Evolutionary conservation across 345 rosid species (phyloP), one percentile per base, ranked within the genome.

Genomic region (Ceriops decandra): DNA sequence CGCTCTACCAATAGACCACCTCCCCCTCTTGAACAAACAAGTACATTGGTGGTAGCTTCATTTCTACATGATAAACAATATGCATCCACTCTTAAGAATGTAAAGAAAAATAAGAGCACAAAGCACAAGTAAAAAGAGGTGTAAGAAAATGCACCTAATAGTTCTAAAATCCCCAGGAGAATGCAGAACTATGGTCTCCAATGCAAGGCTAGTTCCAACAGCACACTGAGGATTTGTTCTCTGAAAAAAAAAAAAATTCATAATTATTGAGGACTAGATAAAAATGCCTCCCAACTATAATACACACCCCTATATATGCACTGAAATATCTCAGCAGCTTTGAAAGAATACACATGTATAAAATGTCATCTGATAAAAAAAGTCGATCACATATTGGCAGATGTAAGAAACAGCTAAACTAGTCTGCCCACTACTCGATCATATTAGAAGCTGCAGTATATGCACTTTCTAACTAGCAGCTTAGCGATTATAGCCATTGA

Each of bases 1-100:
- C 98, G 96, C 77, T 93, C 91, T 66, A 79, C 78, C 82, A 93
- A 82, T 76, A 93, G 82, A 69, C 98, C 97, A 7, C 98, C 98
- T 4, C 98, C 98, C 72, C 98, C 98, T 81, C 84, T 89, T 74
- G 98, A 93, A 82, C 98, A 93, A 72, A 93, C 91, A 68, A 93
- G 98, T 64, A 93, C 76, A 60, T 69, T 82, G 68, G 84, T 79
- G 60, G 82, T 67, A 65, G 81, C 59, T 78, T 89, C 96, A 80
- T 84, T 88, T 85, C 97, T 91, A 79, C 59, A 63, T 21, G 63
- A 68, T 22, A 71, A 68, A 67, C 35, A 74, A 20, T 60, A 64
- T 30, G 28, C 2, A 32, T 60, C 22, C 20, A 21, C 67, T 24
- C 38, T 59, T n/a, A 51, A 52, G 72, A 57, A 28, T 20, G 35